Base-by-base conservation (phyloP, 805 yeast genomes). In the Nakazawaea wyomingensis region DNA sequence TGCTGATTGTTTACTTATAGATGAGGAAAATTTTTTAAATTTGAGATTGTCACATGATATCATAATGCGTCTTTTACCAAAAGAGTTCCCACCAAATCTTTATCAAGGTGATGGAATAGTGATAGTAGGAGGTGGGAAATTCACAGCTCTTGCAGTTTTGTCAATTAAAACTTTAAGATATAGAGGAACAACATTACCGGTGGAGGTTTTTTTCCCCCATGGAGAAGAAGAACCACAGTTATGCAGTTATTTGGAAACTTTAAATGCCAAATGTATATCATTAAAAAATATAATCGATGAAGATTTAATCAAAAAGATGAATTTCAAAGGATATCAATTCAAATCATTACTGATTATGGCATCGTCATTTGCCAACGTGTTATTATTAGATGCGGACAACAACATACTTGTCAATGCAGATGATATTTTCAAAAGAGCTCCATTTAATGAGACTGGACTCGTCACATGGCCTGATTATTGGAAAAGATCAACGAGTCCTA, bases 51-150 rank as follows among this genome's bases (percentile, higher is more conserved):
- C 80, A 3, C 89, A 82, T 56, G 46, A 50, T 8, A 51, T 53
- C 34, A 74, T 78, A 14, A 69, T 75, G 18, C 55, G 57, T 2
- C 62, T 60, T 26, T 54, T 82, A 56, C 65, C 65, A 5, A 21
- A 26, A 4, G 5, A 26, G 10, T 54, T 52, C 35, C 78, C 78
- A 0, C 69, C 64, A 34, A 53, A 56, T 13, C 49, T 71, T 10
- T 75, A 73, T 53, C 18, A 45, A 5, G 79, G 82, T 1, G 65
- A 72, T 44, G 91, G 90, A 6, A 77, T 82, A 22, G 82, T 83
- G 0, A 76, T 77, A 43, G 80, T 83, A 34, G 91, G 87, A n/a
- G 91, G 91, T 37, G 86, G 86, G 2, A 70, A 69, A 46, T 83
- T 76, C 53, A 80, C 85, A 37, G 75, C 85, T 76, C 60, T 83